Base-by-base conservation (phyloP, 352 stramenopile genomes). In the Globisporangium spinosum region DNA sequence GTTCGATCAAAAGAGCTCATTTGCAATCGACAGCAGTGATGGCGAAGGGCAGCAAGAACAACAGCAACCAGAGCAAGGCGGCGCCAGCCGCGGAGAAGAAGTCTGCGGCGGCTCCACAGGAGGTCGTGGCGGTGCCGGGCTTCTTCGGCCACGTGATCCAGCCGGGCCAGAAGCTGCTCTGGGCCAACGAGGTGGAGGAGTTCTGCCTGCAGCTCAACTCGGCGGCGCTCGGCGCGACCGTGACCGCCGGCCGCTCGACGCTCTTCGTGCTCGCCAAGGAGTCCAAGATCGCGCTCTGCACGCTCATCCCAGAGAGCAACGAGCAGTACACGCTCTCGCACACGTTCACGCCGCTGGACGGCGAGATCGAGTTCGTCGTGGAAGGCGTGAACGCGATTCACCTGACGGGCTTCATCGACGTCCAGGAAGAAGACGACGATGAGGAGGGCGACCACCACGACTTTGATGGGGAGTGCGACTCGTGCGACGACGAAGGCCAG, bases 301-400 rank as follows among this genome's bases (percentile, higher is more conserved):
- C 87, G 65, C 82, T 95, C 60, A 79, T 79, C 29, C 74, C 77
- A 1, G 72, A 85, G 62, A 74, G 77, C 61, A 71, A 76, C 10
- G 78, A 92, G 67, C 87, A 95, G 69, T 95, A 83, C 76, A 86
- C 89, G 67, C 65, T 95, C 60, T 83, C 72, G 58, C 83, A 95
- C 68, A 85, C 85, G 13, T 94, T 95, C 68, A 89, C 87, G 58
- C 78, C 83, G 8, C 78, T 87, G 64, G 87, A 95, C 38, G 87
- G 87, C 8, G 77, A 75, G 23, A 74, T 95, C n/a, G 74, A 76
- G 65, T 92, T 95, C 65, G 69, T 80, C 35, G 78, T 81, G 66
- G 84, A 93, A 57, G 87, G 87, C 35, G 73, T 79, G 22, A 94
- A 94, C 68, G 73, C 80, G 32, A 89, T 95, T 65, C 87, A 95